Conservation (phyloP, 371 early-diverging fungal genomes). For the Mucor saturninus region DNA sequence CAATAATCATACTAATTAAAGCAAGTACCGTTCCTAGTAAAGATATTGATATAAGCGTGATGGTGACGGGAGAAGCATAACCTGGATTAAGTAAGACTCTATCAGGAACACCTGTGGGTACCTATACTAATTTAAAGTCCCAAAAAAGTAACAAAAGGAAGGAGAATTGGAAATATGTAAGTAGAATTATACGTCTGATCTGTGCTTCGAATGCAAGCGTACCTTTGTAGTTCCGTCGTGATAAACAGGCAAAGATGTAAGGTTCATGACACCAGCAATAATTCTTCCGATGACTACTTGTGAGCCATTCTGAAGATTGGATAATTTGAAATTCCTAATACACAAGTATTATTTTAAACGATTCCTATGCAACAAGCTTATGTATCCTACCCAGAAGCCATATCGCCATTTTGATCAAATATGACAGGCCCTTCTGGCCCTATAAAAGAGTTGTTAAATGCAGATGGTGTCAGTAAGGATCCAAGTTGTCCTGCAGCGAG, state of each 20-base stretch:
- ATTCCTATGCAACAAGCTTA: neutral
- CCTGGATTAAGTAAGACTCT: slow-evolving; percentile 40
- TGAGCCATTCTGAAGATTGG: slow-evolving; percentile 56
- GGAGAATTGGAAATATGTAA: neutral
- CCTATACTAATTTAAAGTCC: slow-evolving; percentile 23
- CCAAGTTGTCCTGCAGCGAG: slow-evolving; percentile 41
- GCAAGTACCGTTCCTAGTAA: slow-evolving; percentile 47
- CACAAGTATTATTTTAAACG: slow-evolving; percentile 24
- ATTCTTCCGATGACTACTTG: slow-evolving; percentile 52
- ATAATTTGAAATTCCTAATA: slow-evolving; percentile 53
- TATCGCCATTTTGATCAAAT: slow-evolving; percentile 62
- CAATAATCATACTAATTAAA: slow-evolving; percentile 40
- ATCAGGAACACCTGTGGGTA: slow-evolving; percentile 41
- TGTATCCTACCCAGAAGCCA: slow-evolving; percentile 40
- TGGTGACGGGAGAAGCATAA: slow-evolving; percentile 45
- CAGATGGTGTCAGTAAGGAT: slow-evolving; percentile 30
- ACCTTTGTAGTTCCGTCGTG: slow-evolving; percentile 51
- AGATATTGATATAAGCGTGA: slow-evolving; percentile 46
- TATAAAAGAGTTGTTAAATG: slow-evolving; percentile 56
- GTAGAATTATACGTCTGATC: neutral
- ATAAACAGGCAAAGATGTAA: slow-evolving; percentile 56
- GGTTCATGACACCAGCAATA: slow-evolving; percentile 51
- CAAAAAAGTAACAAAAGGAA: slow-evolving; percentile 9
- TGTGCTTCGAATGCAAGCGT: neutral
- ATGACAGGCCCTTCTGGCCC: slow-evolving; percentile 65